A percentile compares a stretch with the other conserved stretches of the same genome.
phyloP scores from a whole-genome alignment of 2,329 filamentous ascomycete species.

The Leptosphaerulina australis region DNA sequence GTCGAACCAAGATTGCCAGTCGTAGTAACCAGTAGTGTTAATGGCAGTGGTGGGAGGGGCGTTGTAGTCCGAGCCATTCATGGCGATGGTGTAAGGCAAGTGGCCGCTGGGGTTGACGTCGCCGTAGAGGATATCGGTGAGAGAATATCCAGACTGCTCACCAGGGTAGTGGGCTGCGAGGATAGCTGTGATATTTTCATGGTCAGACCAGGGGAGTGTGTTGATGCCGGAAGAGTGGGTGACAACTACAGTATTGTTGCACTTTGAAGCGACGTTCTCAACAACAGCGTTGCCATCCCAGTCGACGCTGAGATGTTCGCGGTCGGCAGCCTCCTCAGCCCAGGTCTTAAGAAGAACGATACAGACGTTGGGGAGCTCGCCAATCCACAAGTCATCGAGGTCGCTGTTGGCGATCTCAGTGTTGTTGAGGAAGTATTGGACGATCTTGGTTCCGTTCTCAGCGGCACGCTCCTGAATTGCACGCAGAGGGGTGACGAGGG shows the following conservation, averaged over 20 bases:
- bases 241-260: conserved; percentile 60
- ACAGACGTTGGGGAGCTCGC: conserved; percentile 52
- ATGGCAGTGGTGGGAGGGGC: conserved; percentile 49
- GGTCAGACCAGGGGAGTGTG: conserved; percentile 50
- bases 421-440: conserved; percentile 56
- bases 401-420: conserved; percentile 45
- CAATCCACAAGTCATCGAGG: conserved; percentile 35
- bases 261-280: conserved; percentile 53
- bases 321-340: conserved; percentile 55
- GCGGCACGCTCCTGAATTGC: conserved; percentile 47
- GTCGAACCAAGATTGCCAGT: conserved; percentile 59
- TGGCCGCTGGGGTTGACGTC: conserved; percentile 78
- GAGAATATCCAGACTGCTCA: conserved; percentile 50
- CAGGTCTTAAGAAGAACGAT: conserved; percentile 66
- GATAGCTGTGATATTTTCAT: conserved; percentile 53
- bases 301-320: conserved; percentile 49
- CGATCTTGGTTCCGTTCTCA: conserved; percentile 42
- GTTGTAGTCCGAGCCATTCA: conserved; percentile 70
- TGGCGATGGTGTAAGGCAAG: conserved; percentile 85
- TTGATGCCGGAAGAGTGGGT: conserved; percentile 54
- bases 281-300: conserved; percentile 52
- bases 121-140: conserved; percentile 67
- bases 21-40: conserved; percentile 49
- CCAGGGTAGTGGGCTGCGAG: conserved; percentile 51
- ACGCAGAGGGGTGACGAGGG: conserved; percentile 51